phyloP scores from a whole-genome alignment of 108 stramenopile species.

The Cyclotella kingstonii region DNA sequence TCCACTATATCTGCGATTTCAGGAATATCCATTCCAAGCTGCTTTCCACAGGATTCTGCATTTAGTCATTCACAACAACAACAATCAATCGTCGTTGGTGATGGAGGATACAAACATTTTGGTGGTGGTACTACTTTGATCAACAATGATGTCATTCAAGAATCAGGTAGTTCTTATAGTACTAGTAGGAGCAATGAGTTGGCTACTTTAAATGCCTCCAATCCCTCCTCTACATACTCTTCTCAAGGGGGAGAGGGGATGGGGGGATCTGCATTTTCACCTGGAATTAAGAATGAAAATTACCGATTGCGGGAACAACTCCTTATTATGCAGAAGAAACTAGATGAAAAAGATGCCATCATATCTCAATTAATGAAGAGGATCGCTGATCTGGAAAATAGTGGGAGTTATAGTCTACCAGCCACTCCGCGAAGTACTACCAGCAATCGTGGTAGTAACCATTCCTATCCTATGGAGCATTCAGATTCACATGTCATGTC shows the following conservation, averaged over 20 bases:
- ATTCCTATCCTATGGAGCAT: conserved; percentile 1
- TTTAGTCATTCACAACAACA: conserved; percentile 22
- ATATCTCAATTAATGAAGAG: conserved; percentile 40
- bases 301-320: conserved; percentile 23
- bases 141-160: background rate
- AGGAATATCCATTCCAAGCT: conserved; percentile 28
- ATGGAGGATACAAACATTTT: background rate
- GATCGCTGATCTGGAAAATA: conserved; percentile 33
- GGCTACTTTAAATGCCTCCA: background rate
- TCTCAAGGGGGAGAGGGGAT: background rate
- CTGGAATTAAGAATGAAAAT: conserved; percentile 29
- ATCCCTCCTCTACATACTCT: background rate
- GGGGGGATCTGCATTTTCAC: conserved; percentile 14
- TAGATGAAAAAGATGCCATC: conserved; percentile 44
- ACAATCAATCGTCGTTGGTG: background rate
- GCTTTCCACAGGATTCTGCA: conserved; percentile 27
- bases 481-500: conserved; percentile 12
- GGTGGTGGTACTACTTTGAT: background rate
- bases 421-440: background rate
- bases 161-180: conserved; percentile 6
- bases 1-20: conserved; percentile 30
- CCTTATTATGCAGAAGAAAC: conserved; percentile 15
- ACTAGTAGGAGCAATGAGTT: background rate
- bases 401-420: background rate
- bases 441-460: background rate